Percentiles rank a stretch among this genome's conserved stretches.
Conservation (phyloP, 305 asterid species). For the Fraxinus latifolia region DNA sequence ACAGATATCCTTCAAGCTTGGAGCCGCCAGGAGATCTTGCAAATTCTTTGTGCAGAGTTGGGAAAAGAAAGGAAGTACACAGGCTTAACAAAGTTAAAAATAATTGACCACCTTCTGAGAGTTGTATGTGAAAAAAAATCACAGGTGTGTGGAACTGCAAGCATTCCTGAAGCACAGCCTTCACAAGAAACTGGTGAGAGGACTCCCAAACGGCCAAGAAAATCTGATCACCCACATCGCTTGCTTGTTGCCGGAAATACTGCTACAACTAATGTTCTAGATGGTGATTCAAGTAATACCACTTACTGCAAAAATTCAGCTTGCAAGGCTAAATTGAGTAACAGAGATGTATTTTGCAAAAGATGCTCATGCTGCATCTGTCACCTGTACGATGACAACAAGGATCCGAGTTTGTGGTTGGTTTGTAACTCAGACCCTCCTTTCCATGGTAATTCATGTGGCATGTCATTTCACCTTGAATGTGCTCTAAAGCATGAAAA, state of each 20-base stretch:
- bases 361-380: slow-evolving; percentile 88
- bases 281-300: slow-evolving; percentile 23
- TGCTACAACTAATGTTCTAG: slow-evolving; percentile 18
- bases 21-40: slow-evolving; percentile 69
- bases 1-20: slow-evolving; percentile 57
- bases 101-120: slow-evolving; percentile 66
- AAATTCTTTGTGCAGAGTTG: slow-evolving; percentile 70
- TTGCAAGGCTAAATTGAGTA: slow-evolving; percentile 63
- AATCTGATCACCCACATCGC: slow-evolving; percentile 36
- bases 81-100: slow-evolving; percentile 60
- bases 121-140: slow-evolving; percentile 45
- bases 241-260: slow-evolving; percentile 20
- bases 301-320: slow-evolving; percentile 62
- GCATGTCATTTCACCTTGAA: slow-evolving; percentile 83
- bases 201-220: slow-evolving; percentile 57
- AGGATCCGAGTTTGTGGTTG: slow-evolving; percentile 87
- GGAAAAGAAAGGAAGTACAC: slow-evolving; percentile 71
- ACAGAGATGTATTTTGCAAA: slow-evolving; percentile 57
- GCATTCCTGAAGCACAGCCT: slow-evolving; percentile 28
- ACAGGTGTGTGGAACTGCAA: slow-evolving; percentile 25
- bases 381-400: slow-evolving; percentile 71
- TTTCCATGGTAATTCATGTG: slow-evolving; percentile 58
- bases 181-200: slow-evolving; percentile 41
- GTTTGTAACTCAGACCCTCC: slow-evolving; percentile 66
- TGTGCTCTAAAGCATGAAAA: slow-evolving; percentile 66